Conservation (phyloP, 139 green algal species). For the Tetratostichococcus sp. region DNA sequence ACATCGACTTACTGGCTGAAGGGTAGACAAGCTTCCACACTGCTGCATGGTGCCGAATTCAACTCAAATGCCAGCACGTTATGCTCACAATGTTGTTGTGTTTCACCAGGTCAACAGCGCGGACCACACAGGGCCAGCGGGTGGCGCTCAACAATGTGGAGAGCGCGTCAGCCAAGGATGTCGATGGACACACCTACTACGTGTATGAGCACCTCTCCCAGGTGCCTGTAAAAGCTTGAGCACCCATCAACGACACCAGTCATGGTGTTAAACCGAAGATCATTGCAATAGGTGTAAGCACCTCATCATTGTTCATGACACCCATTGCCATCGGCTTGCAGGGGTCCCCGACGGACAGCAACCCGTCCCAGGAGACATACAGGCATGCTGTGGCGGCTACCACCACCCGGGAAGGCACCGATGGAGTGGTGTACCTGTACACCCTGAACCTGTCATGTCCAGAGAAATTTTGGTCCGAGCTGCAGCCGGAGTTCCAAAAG, state of each 20-base stretch:
- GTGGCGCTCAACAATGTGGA: slow-evolving; percentile 72
- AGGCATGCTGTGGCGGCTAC: slow-evolving; percentile 68
- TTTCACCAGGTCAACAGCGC: slow-evolving; percentile 72
- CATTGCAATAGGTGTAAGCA: too few relatives aligned
- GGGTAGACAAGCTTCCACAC: too few relatives aligned
- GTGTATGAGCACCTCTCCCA: slow-evolving; percentile 80
- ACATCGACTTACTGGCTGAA: too few relatives aligned
- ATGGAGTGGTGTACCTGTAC: slow-evolving; percentile 72
- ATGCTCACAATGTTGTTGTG: too few relatives aligned
- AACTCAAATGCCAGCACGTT: too few relatives aligned
- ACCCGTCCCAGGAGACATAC: slow-evolving; percentile 61
- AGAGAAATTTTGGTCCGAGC: slow-evolving; percentile 42
- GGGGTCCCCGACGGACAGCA: slow-evolving; percentile 63
- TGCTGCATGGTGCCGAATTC: too few relatives aligned
- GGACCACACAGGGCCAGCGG: slow-evolving; percentile 69
- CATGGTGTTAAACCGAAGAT: too few relatives aligned
- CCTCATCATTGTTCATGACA: too few relatives aligned
- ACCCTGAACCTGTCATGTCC: slow-evolving; percentile 77
- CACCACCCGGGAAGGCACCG: slow-evolving; percentile 33
- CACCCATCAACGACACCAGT: too few relatives aligned
- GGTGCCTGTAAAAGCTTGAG: too few relatives aligned
- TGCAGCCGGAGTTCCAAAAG: slow-evolving; percentile 16
- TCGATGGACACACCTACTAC: slow-evolving; percentile 50
- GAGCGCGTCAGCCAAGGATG: slow-evolving; percentile 31
- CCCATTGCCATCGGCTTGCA: slow-evolving; percentile 9